These are phyloP conservation scores for Didymella segeticola DNA, from an alignment of 2,329 filamentous ascomycete species.

Conservation along the genomic window DNA sequence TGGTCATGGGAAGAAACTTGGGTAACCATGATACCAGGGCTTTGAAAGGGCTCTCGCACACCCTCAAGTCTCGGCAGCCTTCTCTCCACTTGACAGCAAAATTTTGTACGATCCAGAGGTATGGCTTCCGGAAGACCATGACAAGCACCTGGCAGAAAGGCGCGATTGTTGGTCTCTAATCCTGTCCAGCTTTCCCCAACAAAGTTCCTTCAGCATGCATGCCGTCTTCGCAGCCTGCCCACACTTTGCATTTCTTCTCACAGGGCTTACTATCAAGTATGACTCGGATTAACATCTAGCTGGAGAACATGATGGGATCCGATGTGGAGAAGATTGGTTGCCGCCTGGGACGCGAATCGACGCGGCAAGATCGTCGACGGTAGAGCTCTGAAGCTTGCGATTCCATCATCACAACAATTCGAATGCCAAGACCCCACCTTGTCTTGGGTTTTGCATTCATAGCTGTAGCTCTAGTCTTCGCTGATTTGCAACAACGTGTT, in stretches of 20 bases:
- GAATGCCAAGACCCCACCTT: not conserved
- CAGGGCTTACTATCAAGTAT: slow-evolving; percentile 66
- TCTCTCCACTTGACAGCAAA: slow-evolving; percentile 45
- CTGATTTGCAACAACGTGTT: not conserved
- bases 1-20: not conserved
- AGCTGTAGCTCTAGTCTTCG: not conserved
- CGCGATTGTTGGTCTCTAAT: slow-evolving; percentile 46
- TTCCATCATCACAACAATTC: not conserved
- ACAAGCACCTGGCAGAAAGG: slow-evolving; percentile 44
- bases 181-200: slow-evolving; percentile 65
- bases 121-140: slow-evolving; percentile 45
- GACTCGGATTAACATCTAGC: not conserved
- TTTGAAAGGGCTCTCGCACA: not conserved
- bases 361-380: not conserved
- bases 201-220: slow-evolving; percentile 58
- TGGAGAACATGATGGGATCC: not conserved
- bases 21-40: not conserved
- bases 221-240: slow-evolving; percentile 62
- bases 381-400: slow-evolving; percentile 4
- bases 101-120: slow-evolving; percentile 47
- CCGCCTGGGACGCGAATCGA: not conserved
- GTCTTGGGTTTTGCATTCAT: not conserved
- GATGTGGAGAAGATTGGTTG: not conserved
- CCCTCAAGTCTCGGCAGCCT: slow-evolving; percentile 44
- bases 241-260: slow-evolving; percentile 63